These are phyloP conservation scores for Nakaseomyces nivariensis DNA, from an alignment of 1,139 yeast genomes.

Conservation along the genomic window DNA sequence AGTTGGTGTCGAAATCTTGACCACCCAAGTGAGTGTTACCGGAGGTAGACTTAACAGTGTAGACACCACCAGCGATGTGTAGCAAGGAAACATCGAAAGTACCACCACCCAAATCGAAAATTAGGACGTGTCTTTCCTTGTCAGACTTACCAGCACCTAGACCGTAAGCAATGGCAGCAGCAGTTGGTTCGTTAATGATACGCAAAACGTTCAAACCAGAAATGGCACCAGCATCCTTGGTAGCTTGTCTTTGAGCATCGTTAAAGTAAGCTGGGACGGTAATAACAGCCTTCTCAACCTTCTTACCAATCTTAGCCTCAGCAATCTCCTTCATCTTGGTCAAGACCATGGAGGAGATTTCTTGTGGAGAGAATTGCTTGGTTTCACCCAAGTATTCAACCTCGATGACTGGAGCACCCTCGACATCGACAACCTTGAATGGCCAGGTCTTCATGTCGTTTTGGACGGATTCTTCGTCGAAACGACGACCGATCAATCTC, in stretches of 20 bases:
- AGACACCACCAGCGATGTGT: constrained; percentile 97
- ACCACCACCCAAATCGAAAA: constrained; percentile 94
- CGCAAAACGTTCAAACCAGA: constrained; percentile 87
- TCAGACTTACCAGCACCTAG: constrained; percentile 86
- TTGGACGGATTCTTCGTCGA: constrained; percentile 67
- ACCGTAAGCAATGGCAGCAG: constrained; percentile 95
- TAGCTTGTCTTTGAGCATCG: constrained; percentile 95
- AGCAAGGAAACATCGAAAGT: constrained; percentile 91
- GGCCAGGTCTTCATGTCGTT: constrained; percentile 81
- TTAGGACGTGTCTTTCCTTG: constrained; percentile 81
- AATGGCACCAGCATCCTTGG: constrained; percentile 91
- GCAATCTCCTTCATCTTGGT: constrained; percentile 90
- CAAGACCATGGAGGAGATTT: constrained; percentile 84
- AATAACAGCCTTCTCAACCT: constrained; percentile 88
- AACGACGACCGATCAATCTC: constrained; percentile 79
- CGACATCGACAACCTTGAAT: constrained; percentile 55
- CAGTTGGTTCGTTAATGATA: constrained; percentile 92
- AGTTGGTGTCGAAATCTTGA: constrained; percentile 97
- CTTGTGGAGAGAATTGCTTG: constrained; percentile 79
- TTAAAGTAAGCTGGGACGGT: constrained; percentile 95
- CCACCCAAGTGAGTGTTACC: constrained; percentile 99
- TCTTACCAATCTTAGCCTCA: constrained; percentile 81
- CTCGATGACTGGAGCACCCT: constrained; percentile 71
- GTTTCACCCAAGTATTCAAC: constrained; percentile 62
- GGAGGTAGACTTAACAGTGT: constrained; percentile 98